Conservation (phyloP, 2,329 filamentous ascomycete genomes). For the Cytospora piceicola region DNA sequence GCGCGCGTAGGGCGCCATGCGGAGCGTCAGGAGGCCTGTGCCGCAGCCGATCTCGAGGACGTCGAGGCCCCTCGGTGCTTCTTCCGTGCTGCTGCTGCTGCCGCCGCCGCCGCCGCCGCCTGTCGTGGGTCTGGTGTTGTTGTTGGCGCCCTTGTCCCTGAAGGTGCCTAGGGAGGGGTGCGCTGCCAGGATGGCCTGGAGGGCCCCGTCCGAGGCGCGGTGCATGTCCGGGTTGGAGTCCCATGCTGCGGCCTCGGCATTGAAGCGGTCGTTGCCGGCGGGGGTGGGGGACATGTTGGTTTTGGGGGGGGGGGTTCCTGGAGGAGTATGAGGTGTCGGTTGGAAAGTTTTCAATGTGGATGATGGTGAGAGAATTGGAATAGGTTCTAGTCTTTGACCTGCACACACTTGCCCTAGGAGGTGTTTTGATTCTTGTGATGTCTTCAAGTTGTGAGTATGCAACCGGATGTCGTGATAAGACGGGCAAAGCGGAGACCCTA, state of each 20-base stretch:
- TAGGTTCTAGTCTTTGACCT: too few relatives aligned
- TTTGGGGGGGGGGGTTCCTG: neutral
- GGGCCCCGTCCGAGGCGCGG: conserved; percentile 47
- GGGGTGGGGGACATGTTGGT: neutral
- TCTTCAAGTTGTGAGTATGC: neutral
- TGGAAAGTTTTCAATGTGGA: neutral
- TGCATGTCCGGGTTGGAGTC: conserved; percentile 57
- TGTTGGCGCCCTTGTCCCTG: neutral
- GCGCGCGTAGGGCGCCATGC: conserved; percentile 51
- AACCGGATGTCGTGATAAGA: neutral
- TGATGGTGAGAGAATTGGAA: too few relatives aligned
- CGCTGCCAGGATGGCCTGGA: conserved; percentile 48
- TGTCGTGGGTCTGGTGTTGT: too few relatives aligned
- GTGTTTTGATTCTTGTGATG: too few relatives aligned
- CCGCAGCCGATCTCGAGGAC: conserved; percentile 62
- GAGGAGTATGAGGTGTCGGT: too few relatives aligned
- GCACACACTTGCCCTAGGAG: too few relatives aligned
- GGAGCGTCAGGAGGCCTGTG: conserved; percentile 57
- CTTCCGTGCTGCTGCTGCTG: conserved; percentile 30
- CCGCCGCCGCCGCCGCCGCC: too few relatives aligned
- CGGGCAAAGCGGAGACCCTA: neutral
- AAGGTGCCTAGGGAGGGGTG: neutral
- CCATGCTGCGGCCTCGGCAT: conserved; percentile 57
- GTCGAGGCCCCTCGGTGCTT: conserved; percentile 43
- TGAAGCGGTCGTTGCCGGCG: conserved; percentile 52